Conservation (phyloP, 2,329 filamentous ascomycete species). For the Colletotrichum tamarilloi region DNA sequence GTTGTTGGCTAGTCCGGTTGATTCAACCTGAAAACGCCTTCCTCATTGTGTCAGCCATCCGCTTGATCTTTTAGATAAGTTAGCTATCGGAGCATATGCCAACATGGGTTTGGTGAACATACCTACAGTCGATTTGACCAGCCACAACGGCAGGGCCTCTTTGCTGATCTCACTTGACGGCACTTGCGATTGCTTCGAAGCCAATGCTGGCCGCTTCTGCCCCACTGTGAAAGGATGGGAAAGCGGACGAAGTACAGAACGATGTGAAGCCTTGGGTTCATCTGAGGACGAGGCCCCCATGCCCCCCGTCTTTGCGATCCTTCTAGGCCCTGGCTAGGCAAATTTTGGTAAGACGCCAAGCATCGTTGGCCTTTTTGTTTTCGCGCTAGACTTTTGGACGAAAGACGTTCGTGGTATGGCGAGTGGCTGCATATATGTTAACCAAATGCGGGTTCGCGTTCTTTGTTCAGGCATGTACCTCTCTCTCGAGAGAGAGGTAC, state of each 20-base stretch:
- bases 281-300: not conserved
- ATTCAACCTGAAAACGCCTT: not conserved
- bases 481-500: not conserved
- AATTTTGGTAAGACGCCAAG: slow-evolving; percentile 1
- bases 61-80: not conserved
- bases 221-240: not conserved
- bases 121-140: not conserved
- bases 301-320: not conserved
- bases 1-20: not conserved
- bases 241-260: not conserved
- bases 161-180: not conserved
- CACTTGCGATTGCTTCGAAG: not conserved
- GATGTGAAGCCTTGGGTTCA: not conserved
- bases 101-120: not conserved
- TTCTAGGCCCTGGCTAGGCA: slow-evolving; percentile 11
- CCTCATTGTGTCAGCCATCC: not conserved
- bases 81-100: not conserved
- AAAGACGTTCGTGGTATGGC: not conserved
- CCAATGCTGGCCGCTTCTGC: not conserved
- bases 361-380: not conserved
- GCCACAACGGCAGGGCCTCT: slow-evolving; percentile 1
- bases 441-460: not conserved
- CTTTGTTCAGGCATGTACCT: not conserved
- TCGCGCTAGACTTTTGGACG: not conserved
- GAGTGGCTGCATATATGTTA: slow-evolving; percentile 8